These are phyloP conservation scores for Kentomonas sorsogonicus DNA, from an alignment of 208 protist species.

Conservation along the genomic window DNA sequence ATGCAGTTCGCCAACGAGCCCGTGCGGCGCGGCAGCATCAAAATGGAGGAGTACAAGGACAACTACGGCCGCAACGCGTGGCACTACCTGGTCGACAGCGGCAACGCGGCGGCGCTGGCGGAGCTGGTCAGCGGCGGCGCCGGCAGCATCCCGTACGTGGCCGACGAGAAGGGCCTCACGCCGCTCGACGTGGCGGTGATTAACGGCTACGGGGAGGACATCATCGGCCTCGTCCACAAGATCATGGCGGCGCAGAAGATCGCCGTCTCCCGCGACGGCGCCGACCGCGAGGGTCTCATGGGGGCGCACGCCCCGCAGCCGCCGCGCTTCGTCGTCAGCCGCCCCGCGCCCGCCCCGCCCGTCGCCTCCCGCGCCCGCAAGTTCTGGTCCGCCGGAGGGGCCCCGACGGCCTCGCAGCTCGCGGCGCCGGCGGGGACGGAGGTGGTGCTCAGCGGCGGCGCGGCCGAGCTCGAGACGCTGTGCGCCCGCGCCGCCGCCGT, in stretches of 20 bases:
- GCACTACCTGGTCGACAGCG: conserved; percentile 81
- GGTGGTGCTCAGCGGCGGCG: no score
- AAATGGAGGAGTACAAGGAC: conserved; percentile 50
- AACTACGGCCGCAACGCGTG: conserved; percentile 71
- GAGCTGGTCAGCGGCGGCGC: conserved; percentile 25
- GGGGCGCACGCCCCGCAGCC: conserved; percentile 44
- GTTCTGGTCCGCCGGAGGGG: conserved; percentile 1
- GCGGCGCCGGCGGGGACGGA: no score
- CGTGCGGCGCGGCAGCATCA: conserved; percentile 19
- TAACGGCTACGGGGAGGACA: conserved; percentile 22
- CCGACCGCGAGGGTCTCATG: conserved; percentile 39
- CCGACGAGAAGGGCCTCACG: conserved; percentile 61
- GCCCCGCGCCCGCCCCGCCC: conserved; percentile 33
- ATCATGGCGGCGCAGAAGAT: conserved; percentile 21
- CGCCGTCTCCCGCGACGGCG: conserved; percentile 17
- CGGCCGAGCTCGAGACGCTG: no score
- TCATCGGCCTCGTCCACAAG: conserved; percentile 26
- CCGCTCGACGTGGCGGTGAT: conserved; percentile 76
- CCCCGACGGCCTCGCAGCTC: no score
- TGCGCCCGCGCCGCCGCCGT: no score
- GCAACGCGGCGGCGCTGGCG: conserved; percentile 39
- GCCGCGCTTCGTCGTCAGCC: conserved; percentile 69
- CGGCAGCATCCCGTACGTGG: conserved; percentile 45
- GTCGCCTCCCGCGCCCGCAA: not conserved
- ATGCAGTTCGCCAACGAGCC: conserved; percentile 54